These are phyloP conservation scores for Aspergillus panamensis DNA, from an alignment of 495 filamentous ascomycete species.

Conservation along the genomic window DNA sequence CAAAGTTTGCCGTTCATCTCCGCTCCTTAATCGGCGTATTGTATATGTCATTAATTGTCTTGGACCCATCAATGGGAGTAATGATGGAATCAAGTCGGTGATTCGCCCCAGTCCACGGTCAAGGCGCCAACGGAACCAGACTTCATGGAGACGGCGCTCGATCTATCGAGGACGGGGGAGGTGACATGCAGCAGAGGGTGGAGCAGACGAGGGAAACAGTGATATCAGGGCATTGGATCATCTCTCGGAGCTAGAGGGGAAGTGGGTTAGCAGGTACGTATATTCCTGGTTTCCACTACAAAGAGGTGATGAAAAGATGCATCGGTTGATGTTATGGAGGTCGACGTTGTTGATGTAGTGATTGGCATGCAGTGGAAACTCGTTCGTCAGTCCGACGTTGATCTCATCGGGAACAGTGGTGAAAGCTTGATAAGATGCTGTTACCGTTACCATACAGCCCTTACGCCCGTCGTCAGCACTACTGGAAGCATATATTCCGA, in stretches of 20 bases:
- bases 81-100: conserved; percentile 4
- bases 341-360: too few species aligned
- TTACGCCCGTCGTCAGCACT: too few species aligned
- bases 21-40: neutral
- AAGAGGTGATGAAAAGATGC: too few species aligned
- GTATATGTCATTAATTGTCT: conserved; percentile 1
- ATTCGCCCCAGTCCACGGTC: conserved; percentile 9
- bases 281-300: neutral
- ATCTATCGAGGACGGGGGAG: conserved; percentile 9
- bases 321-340: too few species aligned
- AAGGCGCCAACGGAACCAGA: conserved; percentile 9
- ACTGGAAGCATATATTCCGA: too few species aligned
- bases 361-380: too few species aligned
- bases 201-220: neutral
- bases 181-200: conserved; percentile 16
- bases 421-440: too few species aligned
- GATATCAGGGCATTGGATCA: neutral
- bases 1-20: conserved; percentile 12
- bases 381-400: too few species aligned
- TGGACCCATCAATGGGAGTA: neutral
- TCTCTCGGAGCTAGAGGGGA: neutral
- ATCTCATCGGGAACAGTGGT: too few species aligned
- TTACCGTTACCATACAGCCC: too few species aligned
- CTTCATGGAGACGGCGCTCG: conserved; percentile 2
- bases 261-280: neutral